Conservation (phyloP, 192 early-diverging fungal species). For the Pilaira anomala region DNA sequence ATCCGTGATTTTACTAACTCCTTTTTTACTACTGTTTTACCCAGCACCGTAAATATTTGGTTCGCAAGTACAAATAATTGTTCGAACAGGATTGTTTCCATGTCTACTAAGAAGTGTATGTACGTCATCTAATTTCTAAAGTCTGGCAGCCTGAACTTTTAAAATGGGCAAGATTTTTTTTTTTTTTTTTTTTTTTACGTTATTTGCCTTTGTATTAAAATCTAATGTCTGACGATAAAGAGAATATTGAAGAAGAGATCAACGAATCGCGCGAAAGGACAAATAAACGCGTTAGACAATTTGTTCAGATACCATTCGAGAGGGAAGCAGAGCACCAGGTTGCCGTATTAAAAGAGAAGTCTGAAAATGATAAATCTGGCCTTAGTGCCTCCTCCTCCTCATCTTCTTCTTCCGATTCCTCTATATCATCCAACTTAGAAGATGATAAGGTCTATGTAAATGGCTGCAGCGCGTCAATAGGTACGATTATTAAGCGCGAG, state of each 20-base stretch:
- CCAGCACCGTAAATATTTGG: too few relatives aligned
- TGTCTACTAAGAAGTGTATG: too few relatives aligned
- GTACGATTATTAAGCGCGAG: slow-evolving; percentile 2
- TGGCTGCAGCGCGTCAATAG: background rate
- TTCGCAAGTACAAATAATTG: too few relatives aligned
- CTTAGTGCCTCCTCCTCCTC: background rate
- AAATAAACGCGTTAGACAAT: background rate
- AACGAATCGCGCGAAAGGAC: background rate
- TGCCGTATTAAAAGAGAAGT: background rate
- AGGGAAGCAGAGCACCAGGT: slow-evolving; percentile 1
- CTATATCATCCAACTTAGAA: slow-evolving; percentile 2
- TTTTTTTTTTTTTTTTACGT: too few relatives aligned
- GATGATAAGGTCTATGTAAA: background rate
- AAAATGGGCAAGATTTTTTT: too few relatives aligned
- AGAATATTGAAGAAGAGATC: slow-evolving; percentile 5
- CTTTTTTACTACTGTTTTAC: too few relatives aligned
- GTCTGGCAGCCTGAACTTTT: too few relatives aligned
- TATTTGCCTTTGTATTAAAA: too few relatives aligned
- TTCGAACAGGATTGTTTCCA: too few relatives aligned
- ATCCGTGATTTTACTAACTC: too few relatives aligned
- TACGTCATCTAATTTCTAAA: too few relatives aligned
- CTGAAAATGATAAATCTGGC: background rate
- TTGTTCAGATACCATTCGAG: slow-evolving; percentile 10
- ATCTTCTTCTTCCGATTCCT: too few relatives aligned
- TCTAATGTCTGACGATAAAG: slow-evolving; percentile 7